Evolutionary conservation across 305 asterid species (phyloP).

Genomic region (Fraxinus latifolia): DNA sequence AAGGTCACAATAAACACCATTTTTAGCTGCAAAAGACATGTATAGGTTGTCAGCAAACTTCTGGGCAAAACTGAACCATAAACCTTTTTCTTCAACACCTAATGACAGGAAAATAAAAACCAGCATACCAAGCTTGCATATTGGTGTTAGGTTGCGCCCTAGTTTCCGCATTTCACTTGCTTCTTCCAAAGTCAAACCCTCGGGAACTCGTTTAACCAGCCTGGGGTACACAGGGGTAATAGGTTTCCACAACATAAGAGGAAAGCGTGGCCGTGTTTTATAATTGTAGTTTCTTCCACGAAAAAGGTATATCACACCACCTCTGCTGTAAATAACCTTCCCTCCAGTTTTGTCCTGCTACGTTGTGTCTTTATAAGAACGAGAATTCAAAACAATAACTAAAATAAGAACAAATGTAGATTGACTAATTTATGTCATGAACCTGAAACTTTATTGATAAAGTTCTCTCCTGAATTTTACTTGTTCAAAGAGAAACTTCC

Average conservation of each 20-base stretch:
- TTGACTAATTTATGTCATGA: not conserved
- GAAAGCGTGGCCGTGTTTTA: constrained; percentile 64
- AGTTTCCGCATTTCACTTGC: constrained; percentile 72
- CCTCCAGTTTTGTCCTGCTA: constrained; percentile 88
- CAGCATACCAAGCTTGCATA: constrained; percentile 78
- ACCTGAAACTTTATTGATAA: not conserved
- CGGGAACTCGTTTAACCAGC: constrained; percentile 63
- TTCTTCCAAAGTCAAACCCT: constrained; percentile 77
- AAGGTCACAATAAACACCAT: constrained; percentile 74
- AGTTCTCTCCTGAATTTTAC: not conserved
- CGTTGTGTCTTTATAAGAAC: constrained; percentile 20
- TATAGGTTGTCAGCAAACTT: constrained; percentile 20
- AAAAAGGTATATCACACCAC: constrained; percentile 74
- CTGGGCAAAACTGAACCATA: constrained; percentile 6
- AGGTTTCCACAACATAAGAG: constrained; percentile 94
- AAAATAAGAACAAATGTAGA: not conserved
- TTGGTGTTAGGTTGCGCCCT: constrained; percentile 64
- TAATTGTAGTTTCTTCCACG: constrained; percentile 90
- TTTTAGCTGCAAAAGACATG: constrained; percentile 63
- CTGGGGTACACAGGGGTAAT: constrained; percentile 81
- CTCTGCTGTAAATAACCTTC: constrained; percentile 63
- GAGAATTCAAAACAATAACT: not conserved
- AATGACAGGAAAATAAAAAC: constrained; percentile 13
- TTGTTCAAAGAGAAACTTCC: not conserved
- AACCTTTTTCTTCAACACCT: constrained; percentile 15